phyloP scores from a whole-genome alignment of 23 red algal genomes.

The Gracilaria vermiculophylla region DNA sequence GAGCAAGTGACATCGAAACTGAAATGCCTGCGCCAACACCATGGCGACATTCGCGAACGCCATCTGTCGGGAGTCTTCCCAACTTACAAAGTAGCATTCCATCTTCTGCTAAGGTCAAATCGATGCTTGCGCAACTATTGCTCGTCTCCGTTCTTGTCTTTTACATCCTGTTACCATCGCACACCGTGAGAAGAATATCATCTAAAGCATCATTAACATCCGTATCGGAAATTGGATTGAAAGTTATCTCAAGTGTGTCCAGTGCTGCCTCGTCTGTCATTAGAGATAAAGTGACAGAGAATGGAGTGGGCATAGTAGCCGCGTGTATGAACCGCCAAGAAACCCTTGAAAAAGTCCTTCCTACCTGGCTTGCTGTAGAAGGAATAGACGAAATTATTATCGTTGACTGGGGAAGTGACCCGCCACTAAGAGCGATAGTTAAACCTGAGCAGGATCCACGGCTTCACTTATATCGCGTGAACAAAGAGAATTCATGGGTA shows the following conservation, averaged over 20 bases:
- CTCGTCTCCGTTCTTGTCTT: constrained; percentile 29
- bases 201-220: constrained; percentile 30
- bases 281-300: not conserved
- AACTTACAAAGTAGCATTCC: not conserved
- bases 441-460: constrained; percentile 41
- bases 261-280: constrained; percentile 16
- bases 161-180: constrained; percentile 39
- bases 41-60: constrained; percentile 42
- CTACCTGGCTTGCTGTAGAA: constrained; percentile 63
- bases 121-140: constrained; percentile 8
- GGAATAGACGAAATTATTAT: constrained; percentile 75
- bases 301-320: constrained; percentile 65
- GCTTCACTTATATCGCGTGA: constrained; percentile 58
- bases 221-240: constrained; percentile 21
- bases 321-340: constrained; percentile 76
- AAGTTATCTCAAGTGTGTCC: constrained; percentile 10
- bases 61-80: constrained; percentile 31
- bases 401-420: constrained; percentile 81
- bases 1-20: not conserved
- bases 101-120: not conserved
- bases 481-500: constrained; percentile 61
- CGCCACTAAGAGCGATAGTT: constrained; percentile 36
- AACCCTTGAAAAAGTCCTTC: constrained; percentile 54
- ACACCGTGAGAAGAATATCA: constrained; percentile 28
- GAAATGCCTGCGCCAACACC: constrained; percentile 32